Evolutionary conservation across 306 rosid species (phyloP).

Genomic region (Comarum palustre): DNA sequence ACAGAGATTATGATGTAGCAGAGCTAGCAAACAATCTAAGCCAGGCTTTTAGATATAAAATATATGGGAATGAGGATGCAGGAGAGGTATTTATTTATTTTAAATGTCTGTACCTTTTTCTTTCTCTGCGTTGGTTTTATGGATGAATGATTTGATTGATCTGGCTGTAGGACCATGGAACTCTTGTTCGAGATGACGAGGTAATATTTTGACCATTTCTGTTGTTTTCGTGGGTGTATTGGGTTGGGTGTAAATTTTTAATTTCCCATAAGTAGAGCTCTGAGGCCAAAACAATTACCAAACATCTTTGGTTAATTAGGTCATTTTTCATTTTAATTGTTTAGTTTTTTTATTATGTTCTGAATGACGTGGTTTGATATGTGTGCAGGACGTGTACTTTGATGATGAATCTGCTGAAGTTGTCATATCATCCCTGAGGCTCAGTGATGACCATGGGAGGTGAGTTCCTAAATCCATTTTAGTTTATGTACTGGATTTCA

Average conservation of each 20-base stretch:
- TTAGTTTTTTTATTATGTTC: not conserved
- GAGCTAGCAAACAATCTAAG: constrained; percentile 91
- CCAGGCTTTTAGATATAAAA: constrained; percentile 88
- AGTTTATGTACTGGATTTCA: not conserved
- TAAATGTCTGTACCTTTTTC: not conserved
- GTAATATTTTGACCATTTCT: constrained; percentile 41
- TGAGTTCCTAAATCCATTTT: constrained; percentile 36
- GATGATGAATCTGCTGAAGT: constrained; percentile 97
- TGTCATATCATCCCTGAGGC: constrained; percentile 86
- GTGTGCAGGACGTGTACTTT: constrained; percentile 85
- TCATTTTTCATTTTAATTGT: not conserved
- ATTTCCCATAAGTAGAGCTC: not conserved
- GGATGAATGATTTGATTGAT: constrained; percentile 26
- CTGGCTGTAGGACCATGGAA: constrained; percentile 69
- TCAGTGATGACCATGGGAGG: constrained; percentile 98
- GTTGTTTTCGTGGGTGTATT: constrained; percentile 16
- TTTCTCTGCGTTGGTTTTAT: constrained; percentile 1
- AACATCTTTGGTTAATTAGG: not conserved
- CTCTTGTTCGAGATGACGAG: constrained; percentile 83
- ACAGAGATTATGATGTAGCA: constrained; percentile 88
- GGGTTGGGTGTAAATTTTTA: not conserved
- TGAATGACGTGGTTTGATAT: constrained; percentile 19
- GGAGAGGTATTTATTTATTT: constrained; percentile 60
- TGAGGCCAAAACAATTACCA: not conserved
- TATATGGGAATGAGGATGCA: constrained; percentile 87